Evolutionary conservation across 2,329 filamentous ascomycete genomes (phyloP).

Genomic region (Cylindrodendrum hubeiense): DNA sequence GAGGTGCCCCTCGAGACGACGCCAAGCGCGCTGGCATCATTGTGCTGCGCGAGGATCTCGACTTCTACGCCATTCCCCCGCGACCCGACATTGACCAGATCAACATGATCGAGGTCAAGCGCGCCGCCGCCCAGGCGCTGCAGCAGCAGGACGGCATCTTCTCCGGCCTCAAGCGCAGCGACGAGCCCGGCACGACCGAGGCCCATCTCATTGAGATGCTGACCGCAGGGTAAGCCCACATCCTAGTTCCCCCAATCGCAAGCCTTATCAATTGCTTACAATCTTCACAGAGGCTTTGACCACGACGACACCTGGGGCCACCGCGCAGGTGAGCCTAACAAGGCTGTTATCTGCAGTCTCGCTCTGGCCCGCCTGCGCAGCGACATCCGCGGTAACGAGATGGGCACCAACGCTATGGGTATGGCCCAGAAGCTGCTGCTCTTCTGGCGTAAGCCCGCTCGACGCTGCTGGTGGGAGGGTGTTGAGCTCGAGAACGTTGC

Average conservation of each 20-base stretch:
- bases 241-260: no score
- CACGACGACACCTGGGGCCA: conserved; percentile 97
- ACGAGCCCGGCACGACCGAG: conserved; percentile 96
- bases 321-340: conserved; percentile 96
- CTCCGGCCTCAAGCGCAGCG: conserved; percentile 92
- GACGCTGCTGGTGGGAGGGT: conserved; percentile 99
- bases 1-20: conserved; percentile 80
- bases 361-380: conserved; percentile 93
- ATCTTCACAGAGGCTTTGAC: conserved; percentile 84
- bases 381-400: conserved; percentile 85
- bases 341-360: conserved; percentile 97
- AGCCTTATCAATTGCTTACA: conserved; percentile 6
- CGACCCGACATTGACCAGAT: conserved; percentile 83
- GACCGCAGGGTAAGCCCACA: conserved; percentile 85
- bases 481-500: conserved; percentile 91
- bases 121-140: conserved; percentile 88
- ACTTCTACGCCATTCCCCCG: conserved; percentile 97
- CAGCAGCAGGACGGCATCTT: conserved; percentile 95
- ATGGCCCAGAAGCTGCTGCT: conserved; percentile 98
- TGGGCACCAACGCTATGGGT: conserved; percentile 84
- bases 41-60: conserved; percentile 93
- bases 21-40: conserved; percentile 97
- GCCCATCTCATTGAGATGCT: conserved; percentile 99
- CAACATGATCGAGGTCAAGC: conserved; percentile 97
- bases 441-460: conserved; percentile 97